Percentiles rank a stretch among this genome's conserved stretches.
Conservation (phyloP, 108 stramenopile species). For the Epipyxis sp. region DNA sequence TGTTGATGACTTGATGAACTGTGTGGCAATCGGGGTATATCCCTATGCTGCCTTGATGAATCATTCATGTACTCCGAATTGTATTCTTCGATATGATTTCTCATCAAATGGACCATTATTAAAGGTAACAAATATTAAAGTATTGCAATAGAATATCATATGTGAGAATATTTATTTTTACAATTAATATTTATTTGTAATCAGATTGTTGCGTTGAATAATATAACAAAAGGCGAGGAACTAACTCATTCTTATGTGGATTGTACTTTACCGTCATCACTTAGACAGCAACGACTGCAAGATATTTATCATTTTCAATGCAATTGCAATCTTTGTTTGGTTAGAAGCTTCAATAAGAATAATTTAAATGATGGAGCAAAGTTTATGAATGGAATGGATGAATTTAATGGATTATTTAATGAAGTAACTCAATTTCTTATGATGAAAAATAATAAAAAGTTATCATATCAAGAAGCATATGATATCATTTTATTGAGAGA, state of each 20-base stretch:
- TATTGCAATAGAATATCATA: too few species aligned
- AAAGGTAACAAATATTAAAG: neutral
- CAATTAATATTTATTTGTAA: too few species aligned
- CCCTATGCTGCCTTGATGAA: neutral
- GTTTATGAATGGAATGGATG: too few species aligned
- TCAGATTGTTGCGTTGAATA: too few species aligned
- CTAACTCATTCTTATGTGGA: neutral
- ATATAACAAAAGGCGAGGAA: neutral
- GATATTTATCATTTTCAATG: neutral
- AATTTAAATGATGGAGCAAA: too few species aligned
- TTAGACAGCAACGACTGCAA: neutral
- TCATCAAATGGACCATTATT: neutral
- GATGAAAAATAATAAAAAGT: too few species aligned
- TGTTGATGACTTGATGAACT: slow-evolving; percentile 21
- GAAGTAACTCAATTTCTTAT: too few species aligned
- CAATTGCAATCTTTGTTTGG: neutral
- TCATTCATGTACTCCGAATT: slow-evolving; percentile 17
- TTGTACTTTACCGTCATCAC: neutral
- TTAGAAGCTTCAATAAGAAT: too few species aligned
- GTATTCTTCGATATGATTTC: slow-evolving; percentile 16
- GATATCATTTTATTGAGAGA: too few species aligned
- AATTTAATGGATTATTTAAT: too few species aligned
- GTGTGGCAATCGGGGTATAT: neutral
- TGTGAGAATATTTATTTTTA: too few species aligned
- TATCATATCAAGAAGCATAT: too few species aligned